Evolutionary conservation across 352 stramenopile species (phyloP).

Genomic region (Globisporangium recalcitrans): DNA sequence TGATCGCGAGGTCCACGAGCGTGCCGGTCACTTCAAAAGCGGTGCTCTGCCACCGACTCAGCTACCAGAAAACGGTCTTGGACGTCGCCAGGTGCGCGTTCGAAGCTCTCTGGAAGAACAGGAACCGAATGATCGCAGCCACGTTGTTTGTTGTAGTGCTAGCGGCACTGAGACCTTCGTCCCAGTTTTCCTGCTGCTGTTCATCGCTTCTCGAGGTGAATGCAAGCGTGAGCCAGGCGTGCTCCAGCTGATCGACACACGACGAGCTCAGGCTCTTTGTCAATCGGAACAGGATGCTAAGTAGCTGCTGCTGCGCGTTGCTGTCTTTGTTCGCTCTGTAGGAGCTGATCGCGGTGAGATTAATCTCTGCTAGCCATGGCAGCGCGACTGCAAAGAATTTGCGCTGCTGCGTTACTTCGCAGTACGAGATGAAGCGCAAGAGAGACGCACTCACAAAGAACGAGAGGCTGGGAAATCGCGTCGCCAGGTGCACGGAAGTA

Average conservation of each 20-base stretch:
- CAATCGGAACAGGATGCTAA: slow-evolving; percentile 50
- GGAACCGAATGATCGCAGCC: slow-evolving; percentile 27
- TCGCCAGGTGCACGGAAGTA: slow-evolving; percentile 37
- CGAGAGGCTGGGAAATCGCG: slow-evolving; percentile 25
- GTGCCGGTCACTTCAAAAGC: slow-evolving; percentile 35
- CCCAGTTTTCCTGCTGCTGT: slow-evolving; percentile 3
- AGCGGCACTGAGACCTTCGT: slow-evolving; percentile 1
- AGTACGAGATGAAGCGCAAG: slow-evolving; percentile 33
- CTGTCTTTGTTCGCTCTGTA: not conserved
- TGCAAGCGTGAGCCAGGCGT: slow-evolving; percentile 55
- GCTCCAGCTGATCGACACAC: slow-evolving; percentile 53
- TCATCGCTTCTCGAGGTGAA: slow-evolving; percentile 24
- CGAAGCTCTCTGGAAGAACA: slow-evolving; percentile 47
- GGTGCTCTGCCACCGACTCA: slow-evolving; percentile 56
- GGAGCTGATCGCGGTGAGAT: slow-evolving; percentile 4
- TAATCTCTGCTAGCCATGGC: slow-evolving; percentile 51
- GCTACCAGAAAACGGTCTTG: slow-evolving; percentile 57
- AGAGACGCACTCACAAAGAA: slow-evolving; percentile 36
- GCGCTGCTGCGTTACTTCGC: slow-evolving; percentile 31
- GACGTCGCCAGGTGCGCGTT: slow-evolving; percentile 32
- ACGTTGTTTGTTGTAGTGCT: slow-evolving; percentile 15
- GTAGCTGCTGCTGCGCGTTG: slow-evolving; percentile 20
- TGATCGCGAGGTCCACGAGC: slow-evolving; percentile 12
- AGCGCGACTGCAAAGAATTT: slow-evolving; percentile 50
- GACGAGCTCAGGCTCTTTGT: slow-evolving; percentile 33